Conservation (phyloP, 2,329 filamentous ascomycete species). For the Pseudofabraea citricarpa region DNA sequence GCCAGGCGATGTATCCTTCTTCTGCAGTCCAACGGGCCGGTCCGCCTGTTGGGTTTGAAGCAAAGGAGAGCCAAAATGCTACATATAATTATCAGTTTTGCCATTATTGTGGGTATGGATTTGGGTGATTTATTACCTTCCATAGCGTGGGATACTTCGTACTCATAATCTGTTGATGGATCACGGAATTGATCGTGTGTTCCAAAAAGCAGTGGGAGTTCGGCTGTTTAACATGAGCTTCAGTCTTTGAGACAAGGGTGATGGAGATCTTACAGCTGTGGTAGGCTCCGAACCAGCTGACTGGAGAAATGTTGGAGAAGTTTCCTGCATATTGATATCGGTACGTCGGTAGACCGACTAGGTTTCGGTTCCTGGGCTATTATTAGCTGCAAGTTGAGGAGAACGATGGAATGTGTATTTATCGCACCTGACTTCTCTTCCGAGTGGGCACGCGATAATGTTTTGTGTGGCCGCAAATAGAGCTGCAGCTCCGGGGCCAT, state of each 20-base stretch:
- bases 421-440: background rate
- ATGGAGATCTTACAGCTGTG: conserved; percentile 3
- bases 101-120: background rate
- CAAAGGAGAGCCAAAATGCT: conserved; percentile 26
- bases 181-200: conserved; percentile 26
- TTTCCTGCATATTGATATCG: conserved; percentile 28
- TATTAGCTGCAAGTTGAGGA: background rate
- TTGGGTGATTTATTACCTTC: conserved; percentile 15
- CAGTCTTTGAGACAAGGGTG: no score
- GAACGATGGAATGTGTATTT: background rate
- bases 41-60: conserved; percentile 12
- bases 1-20: conserved; percentile 18
- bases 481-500: conserved; percentile 1
- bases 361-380: background rate
- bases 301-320: conserved; percentile 25
- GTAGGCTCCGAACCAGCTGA: conserved; percentile 9
- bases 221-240: conserved; percentile 15
- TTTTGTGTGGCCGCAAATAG: background rate
- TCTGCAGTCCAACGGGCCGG: conserved; percentile 11
- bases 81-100: background rate
- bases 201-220: conserved; percentile 30
- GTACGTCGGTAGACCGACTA: conserved; percentile 5
- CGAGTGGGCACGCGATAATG: conserved; percentile 1
- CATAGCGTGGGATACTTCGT: conserved; percentile 23
- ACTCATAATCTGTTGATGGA: conserved; percentile 27